Evolutionary conservation across 768 basidiomycete species (phyloP), one percentile per base, ranked within the genome.

Genomic region (Podaxis rugospora): DNA sequence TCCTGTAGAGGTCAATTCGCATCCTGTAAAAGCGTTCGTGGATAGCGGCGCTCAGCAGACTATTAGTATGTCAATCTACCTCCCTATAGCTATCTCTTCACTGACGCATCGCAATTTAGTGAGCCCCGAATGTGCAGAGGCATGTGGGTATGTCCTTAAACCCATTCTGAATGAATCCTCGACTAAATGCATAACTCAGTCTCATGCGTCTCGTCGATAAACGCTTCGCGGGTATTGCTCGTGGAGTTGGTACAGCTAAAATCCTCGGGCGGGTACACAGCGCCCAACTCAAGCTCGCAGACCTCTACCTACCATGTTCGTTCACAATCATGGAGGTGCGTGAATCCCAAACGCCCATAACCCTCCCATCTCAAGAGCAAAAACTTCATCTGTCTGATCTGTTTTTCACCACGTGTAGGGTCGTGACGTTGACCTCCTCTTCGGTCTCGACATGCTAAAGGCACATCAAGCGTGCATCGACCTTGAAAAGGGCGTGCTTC

Each of bases 361-460:
- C 42, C 18, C 6, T n/a, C 16, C 18, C 5, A n/a, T 14, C 3
- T 13, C 32, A 5, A 11, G 40, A 18, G 44, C 23, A 52, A 28
- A 40, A 32, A 39, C 21, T 35, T 39, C 57, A 6, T 25, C 10
- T 44, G 3, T 37, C 10, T 28, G 18, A 25, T 23, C 39, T 25
- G 11, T 36, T 36, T 37, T 40, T 36, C 21, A 9, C 7, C 9
- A 2, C 50, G 4, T 25, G 10, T 60, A 94, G 91, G 95, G 95
- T 39, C 85, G 88, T 35, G 88, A 91, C 60, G 94, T 98, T 50
- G 96, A 98, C 69, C 85, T 99, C n/a, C 79, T 99, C 2, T 88
- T 99, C 44, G 97, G 97, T 5, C 82, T 99, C n/a, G 97, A 99
- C 80, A 98, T 98, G 97, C 85, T 98, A 63, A 98, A 94, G 74